These are phyloP conservation scores for Aurinia saxatilis DNA, from an alignment of 345 rosid species.

Conservation along the genomic window DNA sequence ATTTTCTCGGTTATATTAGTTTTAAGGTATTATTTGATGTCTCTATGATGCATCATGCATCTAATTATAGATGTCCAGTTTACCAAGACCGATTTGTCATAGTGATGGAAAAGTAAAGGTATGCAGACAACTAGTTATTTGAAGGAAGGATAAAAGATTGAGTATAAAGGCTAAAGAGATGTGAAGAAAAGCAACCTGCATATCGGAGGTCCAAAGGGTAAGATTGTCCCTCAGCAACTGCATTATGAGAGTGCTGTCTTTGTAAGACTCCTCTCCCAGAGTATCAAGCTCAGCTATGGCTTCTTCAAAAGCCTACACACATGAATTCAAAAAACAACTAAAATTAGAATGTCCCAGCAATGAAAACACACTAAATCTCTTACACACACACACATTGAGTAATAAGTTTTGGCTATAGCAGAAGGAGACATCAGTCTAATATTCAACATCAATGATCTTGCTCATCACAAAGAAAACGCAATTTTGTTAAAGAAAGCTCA, in stretches of 20 bases:
- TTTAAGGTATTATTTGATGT: neutral
- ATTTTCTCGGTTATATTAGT: neutral
- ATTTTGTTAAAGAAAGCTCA: neutral
- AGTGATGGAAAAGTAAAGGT: neutral
- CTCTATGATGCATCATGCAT: neutral
- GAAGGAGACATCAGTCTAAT: neutral
- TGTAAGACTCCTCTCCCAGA: slow-evolving; percentile 92
- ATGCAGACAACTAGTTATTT: neutral
- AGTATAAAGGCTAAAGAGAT: neutral
- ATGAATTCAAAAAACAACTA: neutral
- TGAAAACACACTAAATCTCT: neutral
- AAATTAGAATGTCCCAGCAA: neutral
- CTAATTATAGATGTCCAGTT: neutral
- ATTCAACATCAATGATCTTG: neutral
- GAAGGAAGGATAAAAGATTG: neutral
- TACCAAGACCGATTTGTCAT: neutral
- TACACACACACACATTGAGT: neutral
- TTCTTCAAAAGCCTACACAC: slow-evolving; percentile 77
- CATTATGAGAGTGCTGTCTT: slow-evolving; percentile 98
- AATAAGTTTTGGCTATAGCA: neutral
- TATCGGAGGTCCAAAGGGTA: slow-evolving; percentile 97
- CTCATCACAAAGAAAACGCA: neutral
- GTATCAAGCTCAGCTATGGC: slow-evolving; percentile 96
- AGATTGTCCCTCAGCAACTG: slow-evolving; percentile 92
- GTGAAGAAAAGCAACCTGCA: slow-evolving; percentile 47